Evolutionary conservation across 164 flowering plant species (phyloP), one percentile per base, ranked within the genome.

Genomic region (Chloranthus sessilifolius): DNA sequence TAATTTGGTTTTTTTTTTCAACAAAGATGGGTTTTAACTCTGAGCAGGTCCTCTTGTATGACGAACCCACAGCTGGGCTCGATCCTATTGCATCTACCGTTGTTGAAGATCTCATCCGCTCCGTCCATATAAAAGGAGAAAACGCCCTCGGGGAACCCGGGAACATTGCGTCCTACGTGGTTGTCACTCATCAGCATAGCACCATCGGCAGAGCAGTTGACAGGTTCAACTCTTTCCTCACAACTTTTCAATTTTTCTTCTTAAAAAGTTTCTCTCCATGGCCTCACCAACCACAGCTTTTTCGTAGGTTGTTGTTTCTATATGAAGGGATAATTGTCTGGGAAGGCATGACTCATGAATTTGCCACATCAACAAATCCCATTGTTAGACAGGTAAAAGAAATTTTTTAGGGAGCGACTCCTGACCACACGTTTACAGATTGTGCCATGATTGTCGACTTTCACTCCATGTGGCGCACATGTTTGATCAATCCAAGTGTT

Each of bases 31-130:
- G 21, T 19, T 33, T 36, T 33, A n/a, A n/a, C n/a, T 40, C 22
- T 58, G 43, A 51, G 10, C 73, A 91, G 96, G 95, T 92, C 48
- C 84, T 92, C 17, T 68, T 92, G 62, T 92, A 86, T 64, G 99
- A 92, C 59, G 97, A 92, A 69, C 99, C 99, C 56, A 92, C 99
- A 7, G 99, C 99, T 31, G 99, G 99, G 37, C 97, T 92, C 59
- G 99, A 92, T 66, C 99, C 99, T 6, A 92, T 92, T 68, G 99
- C 99, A 50, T 92, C 99, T 5, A 92, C 99, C 52, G 99, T 92
- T 6, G 95, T 92, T 58, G 99, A 92, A 74, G 99, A 92, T 78
- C 88, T 92, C 30, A 92, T 92, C 33, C 95, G 99, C 29, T 88
- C 97, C 43, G 86, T 92, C 43, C 99, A 92, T 63, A 34, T 63